Evolutionary conservation across 805 yeast species (phyloP), one percentile per base, ranked within the genome.

Genomic region (Saccharomycopsis capsularis): DNA sequence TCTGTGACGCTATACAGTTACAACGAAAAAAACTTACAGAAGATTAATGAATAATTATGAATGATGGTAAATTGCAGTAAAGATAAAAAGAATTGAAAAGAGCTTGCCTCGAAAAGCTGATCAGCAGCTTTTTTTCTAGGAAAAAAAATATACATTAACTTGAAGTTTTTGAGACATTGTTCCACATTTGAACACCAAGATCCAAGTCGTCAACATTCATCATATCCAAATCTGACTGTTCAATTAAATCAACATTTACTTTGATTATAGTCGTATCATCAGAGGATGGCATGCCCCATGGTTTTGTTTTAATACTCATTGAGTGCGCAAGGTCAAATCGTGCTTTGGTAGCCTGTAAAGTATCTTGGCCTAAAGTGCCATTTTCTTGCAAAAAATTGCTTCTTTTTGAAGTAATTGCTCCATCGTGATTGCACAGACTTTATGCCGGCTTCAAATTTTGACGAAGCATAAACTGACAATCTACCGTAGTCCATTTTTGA

Each of bases 141-240:
- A n/a, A n/a, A n/a, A n/a, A n/a, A n/a, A n/a, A n/a, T n/a, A n/a
- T n/a, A n/a, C n/a, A n/a, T n/a, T n/a, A n/a, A n/a, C n/a, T n/a
- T n/a, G n/a, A n/a, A n/a, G n/a, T n/a, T n/a, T n/a, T n/a, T n/a
- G n/a, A n/a, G n/a, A n/a, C 22, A 18, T 7, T 7, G 25, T 41
- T 21, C 35, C 37, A 45, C 4, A 47, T 47, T 22, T 22, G 35
- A 4, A 40, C 13, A 6, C 51, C 54, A 18, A 15, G 5, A 36
- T 50, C 54, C 19, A 50, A 36, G 25, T 50, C 54, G 40, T 50
- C 54, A 18, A 47, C 43, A 24, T 50, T 50, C 13, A 50, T 16
- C 25, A 30, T 15, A 25, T 43, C 48, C 24, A 47, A 18, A n/a
- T 48, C 51, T 15, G 42, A 30, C 11, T 44, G 45, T 4, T 36